Evolutionary conservation across 257 asterid genomes (phyloP).

Genomic region (Sherardia arvensis): DNA sequence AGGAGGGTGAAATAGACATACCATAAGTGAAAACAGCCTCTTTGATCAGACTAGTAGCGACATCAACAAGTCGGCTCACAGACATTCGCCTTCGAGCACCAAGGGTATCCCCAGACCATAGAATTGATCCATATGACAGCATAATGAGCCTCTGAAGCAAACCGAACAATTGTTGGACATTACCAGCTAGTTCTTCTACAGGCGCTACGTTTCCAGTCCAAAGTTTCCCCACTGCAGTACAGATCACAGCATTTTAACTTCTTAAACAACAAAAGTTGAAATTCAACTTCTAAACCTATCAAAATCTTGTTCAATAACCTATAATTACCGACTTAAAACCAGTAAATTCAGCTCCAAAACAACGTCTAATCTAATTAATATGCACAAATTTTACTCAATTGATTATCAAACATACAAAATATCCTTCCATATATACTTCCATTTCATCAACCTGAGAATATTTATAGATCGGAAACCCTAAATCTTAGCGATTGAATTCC

Average conservation of each 20-base stretch:
- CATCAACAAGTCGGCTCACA: neutral
- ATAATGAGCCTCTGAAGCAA: neutral
- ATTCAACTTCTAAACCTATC: too few relatives aligned
- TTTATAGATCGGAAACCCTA: too few relatives aligned
- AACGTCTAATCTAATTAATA: too few relatives aligned
- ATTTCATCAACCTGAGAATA: too few relatives aligned
- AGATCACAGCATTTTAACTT: neutral
- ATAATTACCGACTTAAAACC: neutral
- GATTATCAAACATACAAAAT: too few relatives aligned
- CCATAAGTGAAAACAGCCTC: neutral
- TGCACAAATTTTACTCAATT: too few relatives aligned
- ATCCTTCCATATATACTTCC: too few relatives aligned
- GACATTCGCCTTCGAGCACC: neutral
- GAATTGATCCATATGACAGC: neutral
- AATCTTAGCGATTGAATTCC: too few relatives aligned
- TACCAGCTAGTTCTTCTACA: neutral
- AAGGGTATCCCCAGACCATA: neutral
- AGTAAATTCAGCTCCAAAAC: neutral
- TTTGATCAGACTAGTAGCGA: neutral
- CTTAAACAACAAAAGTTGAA: too few relatives aligned
- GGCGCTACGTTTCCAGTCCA: neutral
- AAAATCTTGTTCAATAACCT: too few relatives aligned
- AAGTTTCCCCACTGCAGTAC: neutral
- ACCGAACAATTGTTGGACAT: neutral
- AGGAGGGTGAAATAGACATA: neutral